Conservation (phyloP, 805 yeast genomes). For the Hanseniaspora valbyensis region DNA sequence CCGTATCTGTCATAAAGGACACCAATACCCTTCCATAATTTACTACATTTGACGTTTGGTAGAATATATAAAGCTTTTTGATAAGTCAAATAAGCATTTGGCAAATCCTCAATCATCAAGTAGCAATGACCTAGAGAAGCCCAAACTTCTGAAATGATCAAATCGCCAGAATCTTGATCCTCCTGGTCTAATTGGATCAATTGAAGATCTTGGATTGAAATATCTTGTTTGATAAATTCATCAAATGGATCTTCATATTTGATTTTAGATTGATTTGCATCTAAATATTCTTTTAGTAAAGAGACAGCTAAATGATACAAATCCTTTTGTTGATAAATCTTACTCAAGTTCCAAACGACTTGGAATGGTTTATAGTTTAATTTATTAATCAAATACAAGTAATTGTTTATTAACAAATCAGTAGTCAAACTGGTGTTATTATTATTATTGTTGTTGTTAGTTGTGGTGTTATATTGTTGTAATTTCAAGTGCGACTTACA, state of each 20-base stretch:
- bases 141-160: conserved; percentile 39
- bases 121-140: conserved; percentile 94
- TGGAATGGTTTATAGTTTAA: conserved; percentile 13
- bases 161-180: conserved; percentile 10
- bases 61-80: conserved; percentile 89
- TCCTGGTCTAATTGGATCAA: conserved; percentile 13
- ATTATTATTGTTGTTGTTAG: neutral
- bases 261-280: conserved; percentile 9
- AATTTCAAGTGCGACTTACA: conserved; percentile 11
- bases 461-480: conserved; percentile 1
- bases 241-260: conserved; percentile 15
- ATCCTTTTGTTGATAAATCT: conserved; percentile 14
- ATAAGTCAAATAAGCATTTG: conserved; percentile 90
- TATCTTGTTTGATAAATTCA: conserved; percentile 15
- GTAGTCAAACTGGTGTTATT: neutral
- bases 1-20: conserved; percentile 94
- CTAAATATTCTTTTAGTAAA: conserved; percentile 12
- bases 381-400: conserved; percentile 9
- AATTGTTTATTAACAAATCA: conserved; percentile 10
- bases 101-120: conserved; percentile 90
- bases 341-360: conserved; percentile 10
- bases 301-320: conserved; percentile 8
- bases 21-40: conserved; percentile 97
- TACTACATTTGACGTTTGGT: conserved; percentile 89
- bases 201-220: conserved; percentile 11